phyloP scores from a whole-genome alignment of 2,329 filamentous ascomycete species.

The Davidsoniella eucalypti region DNA sequence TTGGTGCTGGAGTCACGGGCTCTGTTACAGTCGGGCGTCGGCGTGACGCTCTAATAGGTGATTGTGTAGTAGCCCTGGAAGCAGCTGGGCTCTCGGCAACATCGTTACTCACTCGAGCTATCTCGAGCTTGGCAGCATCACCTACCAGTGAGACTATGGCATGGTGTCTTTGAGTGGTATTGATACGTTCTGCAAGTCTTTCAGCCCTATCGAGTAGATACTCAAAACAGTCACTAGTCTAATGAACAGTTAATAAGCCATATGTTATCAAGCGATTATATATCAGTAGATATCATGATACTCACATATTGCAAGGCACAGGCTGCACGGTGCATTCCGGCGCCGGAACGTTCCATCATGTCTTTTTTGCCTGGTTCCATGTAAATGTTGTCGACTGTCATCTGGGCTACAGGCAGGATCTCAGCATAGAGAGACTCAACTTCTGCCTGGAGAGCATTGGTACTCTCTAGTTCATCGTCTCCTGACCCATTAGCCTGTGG shows the following conservation, averaged over 20 bases:
- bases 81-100: too few relatives aligned
- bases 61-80: too few relatives aligned
- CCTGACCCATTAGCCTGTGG: constrained; percentile 16
- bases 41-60: too few relatives aligned
- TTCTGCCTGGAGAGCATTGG: constrained; percentile 41
- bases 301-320: constrained; percentile 36
- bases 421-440: constrained; percentile 54
- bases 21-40: neutral
- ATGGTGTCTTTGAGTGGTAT: neutral
- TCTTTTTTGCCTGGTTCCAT: constrained; percentile 40
- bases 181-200: neutral
- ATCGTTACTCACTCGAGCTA: neutral
- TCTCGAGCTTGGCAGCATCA: neutral
- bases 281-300: neutral
- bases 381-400: constrained; percentile 53
- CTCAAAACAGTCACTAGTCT: constrained; percentile 37
- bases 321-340: constrained; percentile 28
- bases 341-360: constrained; percentile 26
- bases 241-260: constrained; percentile 14
- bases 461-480: constrained; percentile 21
- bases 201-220: constrained; percentile 16
- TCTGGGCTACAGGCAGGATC: constrained; percentile 51
- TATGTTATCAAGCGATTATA: neutral
- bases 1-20: neutral
- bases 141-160: neutral